Percentiles rank a stretch among this genome's conserved stretches.
phyloP scores from a whole-genome alignment of 2,329 filamentous ascomycete genomes.

The Mycogone perniciosa region DNA sequence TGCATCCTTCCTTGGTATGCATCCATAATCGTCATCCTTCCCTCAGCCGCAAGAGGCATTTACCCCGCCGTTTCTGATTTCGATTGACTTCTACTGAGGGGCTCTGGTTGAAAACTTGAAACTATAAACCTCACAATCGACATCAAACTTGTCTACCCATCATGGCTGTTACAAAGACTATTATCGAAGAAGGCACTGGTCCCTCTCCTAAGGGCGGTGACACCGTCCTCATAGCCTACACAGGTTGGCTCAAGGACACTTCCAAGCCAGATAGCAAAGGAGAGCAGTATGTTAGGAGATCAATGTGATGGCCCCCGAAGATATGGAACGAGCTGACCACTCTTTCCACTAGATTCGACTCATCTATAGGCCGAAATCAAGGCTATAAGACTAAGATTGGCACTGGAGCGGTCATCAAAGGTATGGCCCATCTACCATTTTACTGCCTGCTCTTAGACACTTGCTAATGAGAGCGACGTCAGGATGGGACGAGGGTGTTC shows the following conservation, averaged over 20 bases:
- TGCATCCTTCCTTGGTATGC: no score
- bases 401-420: conserved; percentile 76
- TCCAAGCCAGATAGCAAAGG: conserved; percentile 59
- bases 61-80: no score
- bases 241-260: conserved; percentile 72
- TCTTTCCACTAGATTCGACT: conserved; percentile 67
- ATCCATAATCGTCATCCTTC: no score
- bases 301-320: background rate
- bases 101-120: no score
- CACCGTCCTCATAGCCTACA: conserved; percentile 83
- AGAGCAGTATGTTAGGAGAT: conserved; percentile 50
- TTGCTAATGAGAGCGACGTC: background rate
- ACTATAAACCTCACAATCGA: no score
- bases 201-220: conserved; percentile 60
- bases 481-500: conserved; percentile 85
- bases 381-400: conserved; percentile 73
- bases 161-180: conserved; percentile 56
- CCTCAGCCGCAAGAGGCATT: no score
- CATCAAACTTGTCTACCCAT: no score
- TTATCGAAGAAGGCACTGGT: conserved; percentile 55
- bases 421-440: conserved; percentile 41
- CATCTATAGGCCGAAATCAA: conserved; percentile 68
- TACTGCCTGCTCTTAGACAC: conserved; percentile 2
- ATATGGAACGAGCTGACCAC: background rate
- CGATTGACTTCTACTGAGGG: no score